phyloP scores from a whole-genome alignment of 2,329 filamentous ascomycete genomes.

The Aureobasidium melanogenum region DNA sequence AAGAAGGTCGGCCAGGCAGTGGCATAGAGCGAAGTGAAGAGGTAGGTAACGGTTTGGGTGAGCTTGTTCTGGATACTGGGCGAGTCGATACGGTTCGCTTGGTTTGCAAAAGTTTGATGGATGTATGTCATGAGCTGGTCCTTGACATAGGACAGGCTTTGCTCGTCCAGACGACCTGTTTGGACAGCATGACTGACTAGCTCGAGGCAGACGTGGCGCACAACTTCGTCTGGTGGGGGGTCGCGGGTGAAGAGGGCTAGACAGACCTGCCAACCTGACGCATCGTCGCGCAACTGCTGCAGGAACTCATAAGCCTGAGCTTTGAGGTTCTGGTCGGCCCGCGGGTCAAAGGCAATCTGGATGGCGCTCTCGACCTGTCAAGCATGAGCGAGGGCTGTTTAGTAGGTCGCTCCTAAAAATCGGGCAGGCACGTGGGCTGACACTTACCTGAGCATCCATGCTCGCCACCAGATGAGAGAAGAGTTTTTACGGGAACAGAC shows the following conservation, averaged over 20 bases:
- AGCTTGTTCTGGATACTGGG: slow-evolving; percentile 88
- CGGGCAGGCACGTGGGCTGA: background rate
- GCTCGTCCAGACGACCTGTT: slow-evolving; percentile 62
- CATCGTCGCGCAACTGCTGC: slow-evolving; percentile 68
- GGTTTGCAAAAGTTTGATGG: slow-evolving; percentile 60
- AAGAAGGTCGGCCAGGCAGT: slow-evolving; percentile 84
- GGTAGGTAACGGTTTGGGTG: slow-evolving; percentile 86
- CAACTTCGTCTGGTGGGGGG: slow-evolving; percentile 69
- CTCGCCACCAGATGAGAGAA: slow-evolving; percentile 1
- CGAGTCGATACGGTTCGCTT: slow-evolving; percentile 52
- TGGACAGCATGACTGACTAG: slow-evolving; percentile 89
- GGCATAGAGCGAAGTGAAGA: slow-evolving; percentile 81
- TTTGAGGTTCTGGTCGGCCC: slow-evolving; percentile 66
- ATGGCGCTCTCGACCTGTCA: slow-evolving; percentile 84
- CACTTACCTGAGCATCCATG: slow-evolving; percentile 15
- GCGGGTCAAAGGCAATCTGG: slow-evolving; percentile 80
- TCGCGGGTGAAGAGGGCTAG: slow-evolving; percentile 73
- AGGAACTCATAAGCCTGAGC: slow-evolving; percentile 74
- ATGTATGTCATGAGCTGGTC: slow-evolving; percentile 76
- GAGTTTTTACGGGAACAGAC: background rate
- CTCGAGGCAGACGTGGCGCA: slow-evolving; percentile 82
- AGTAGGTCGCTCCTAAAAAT: background rate
- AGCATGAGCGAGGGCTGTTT: background rate
- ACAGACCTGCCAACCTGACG: slow-evolving; percentile 85
- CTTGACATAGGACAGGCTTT: slow-evolving; percentile 66